phyloP scores from a whole-genome alignment of 2,329 filamentous ascomycete genomes.

The Ustulina deusta region DNA sequence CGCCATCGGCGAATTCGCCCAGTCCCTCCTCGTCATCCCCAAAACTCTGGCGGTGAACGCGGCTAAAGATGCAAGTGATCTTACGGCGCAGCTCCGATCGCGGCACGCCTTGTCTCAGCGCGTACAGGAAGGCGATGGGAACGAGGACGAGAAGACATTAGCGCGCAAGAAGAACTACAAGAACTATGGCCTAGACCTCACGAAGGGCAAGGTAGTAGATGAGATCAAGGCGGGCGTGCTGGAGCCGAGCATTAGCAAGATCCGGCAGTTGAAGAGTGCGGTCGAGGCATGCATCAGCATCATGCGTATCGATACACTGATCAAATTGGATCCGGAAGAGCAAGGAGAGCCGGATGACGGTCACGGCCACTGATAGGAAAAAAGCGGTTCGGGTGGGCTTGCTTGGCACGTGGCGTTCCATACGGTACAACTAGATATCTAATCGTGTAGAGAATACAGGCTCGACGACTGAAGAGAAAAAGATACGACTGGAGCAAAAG shows the following conservation, averaged over 20 bases:
- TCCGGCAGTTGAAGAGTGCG: conserved; percentile 97
- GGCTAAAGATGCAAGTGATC: conserved; percentile 93
- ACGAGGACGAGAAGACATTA: conserved; percentile 87
- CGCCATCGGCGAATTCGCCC: conserved; percentile 96
- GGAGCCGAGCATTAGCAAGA: conserved; percentile 98
- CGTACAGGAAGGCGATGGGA: conserved; percentile 84
- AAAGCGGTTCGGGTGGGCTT: conserved; percentile 32
- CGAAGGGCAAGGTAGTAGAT: conserved; percentile 90
- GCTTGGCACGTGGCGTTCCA: conserved; percentile 41
- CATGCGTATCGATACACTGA: conserved; percentile 99
- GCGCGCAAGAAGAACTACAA: conserved; percentile 97
- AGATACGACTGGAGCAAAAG: conserved; percentile 16
- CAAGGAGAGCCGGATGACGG: conserved; percentile 81
- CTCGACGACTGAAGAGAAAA: conserved; percentile 23
- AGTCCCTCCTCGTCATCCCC: conserved; percentile 92
- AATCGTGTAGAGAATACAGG: conserved; percentile 36
- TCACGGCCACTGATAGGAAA: conserved; percentile 76
- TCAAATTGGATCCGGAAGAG: conserved; percentile 95
- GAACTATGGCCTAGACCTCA: conserved; percentile 95
- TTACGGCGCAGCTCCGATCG: conserved; percentile 94
- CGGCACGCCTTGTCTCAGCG: conserved; percentile 95
- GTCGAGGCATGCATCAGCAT: conserved; percentile 99
- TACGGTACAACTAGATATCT: conserved; percentile 30
- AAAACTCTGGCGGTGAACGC: conserved; percentile 98
- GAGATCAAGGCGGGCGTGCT: conserved; percentile 94